phyloP scores from a whole-genome alignment of 1,284 basidiomycete species.

The Tylopilus sp. region DNA sequence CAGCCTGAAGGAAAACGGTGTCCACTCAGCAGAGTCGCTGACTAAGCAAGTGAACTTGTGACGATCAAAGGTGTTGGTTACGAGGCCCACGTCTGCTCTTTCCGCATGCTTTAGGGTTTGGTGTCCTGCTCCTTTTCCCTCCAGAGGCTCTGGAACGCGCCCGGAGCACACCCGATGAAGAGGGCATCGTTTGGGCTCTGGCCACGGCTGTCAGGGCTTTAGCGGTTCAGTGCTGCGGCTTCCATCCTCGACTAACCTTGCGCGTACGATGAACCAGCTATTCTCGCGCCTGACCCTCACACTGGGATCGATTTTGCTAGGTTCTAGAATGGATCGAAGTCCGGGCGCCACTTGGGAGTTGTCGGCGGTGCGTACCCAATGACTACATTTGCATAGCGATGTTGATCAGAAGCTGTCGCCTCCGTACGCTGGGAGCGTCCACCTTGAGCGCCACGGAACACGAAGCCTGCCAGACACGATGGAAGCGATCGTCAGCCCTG shows the following conservation, averaged over 20 bases:
- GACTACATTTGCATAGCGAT: background rate
- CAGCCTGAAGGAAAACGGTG: constrained; percentile 14
- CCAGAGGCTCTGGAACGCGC: background rate
- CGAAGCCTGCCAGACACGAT: background rate
- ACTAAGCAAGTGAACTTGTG: constrained; percentile 19
- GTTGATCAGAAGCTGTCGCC: constrained; percentile 3
- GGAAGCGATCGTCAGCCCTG: constrained; percentile 9
- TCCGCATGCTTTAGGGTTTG: constrained; percentile 5
- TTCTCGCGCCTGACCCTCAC: background rate
- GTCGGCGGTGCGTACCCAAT: constrained; percentile 6
- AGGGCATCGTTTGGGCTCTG: background rate
- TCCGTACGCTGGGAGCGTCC: background rate
- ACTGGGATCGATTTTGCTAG: background rate
- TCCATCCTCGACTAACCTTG: constrained; percentile 11
- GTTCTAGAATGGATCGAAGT: constrained; percentile 10
- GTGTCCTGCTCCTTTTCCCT: background rate
- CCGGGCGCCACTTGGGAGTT: background rate
- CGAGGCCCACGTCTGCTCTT: background rate
- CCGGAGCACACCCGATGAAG: background rate
- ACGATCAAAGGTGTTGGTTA: constrained; percentile 4
- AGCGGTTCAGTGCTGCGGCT: constrained; percentile 2
- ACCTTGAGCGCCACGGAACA: constrained; percentile 1
- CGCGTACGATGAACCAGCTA: background rate
- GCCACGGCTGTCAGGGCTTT: background rate
- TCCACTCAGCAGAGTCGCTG: constrained; percentile 7